Evolutionary conservation across 2,329 filamentous ascomycete species (phyloP), one percentile per base, ranked within the genome.

Genomic region (Colletotrichum australisinense): DNA sequence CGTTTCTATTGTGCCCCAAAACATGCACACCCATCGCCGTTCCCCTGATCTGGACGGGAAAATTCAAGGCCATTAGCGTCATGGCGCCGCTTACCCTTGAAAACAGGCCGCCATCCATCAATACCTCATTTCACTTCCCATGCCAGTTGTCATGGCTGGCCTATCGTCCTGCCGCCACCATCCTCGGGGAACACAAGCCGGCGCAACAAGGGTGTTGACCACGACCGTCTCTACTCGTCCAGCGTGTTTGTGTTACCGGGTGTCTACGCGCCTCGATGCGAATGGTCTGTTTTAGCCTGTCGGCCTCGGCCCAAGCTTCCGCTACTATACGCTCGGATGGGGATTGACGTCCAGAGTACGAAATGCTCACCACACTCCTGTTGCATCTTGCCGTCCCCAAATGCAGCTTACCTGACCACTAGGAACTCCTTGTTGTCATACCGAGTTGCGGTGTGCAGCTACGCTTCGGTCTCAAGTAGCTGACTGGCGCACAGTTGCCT

Each of bases 371-470:
- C 35, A 49, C 26, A 57, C 59, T 28, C 14, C 26, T 28, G 42
- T 65, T 16, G 53, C 53, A 46, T 32, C 42, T 60, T 56, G 16
- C 46, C 46, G 12, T 49, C n/a, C 28, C 35, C 22, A 30, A 57
- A 38, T 73, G 67, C 67, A 70, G 49, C 6, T 9, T 16, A 60
- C 24, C 26, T 22, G 42, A 22, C 69, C 65, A 59, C 30, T 72
- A 24, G 42, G 66, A 38, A 24, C 26, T 60, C 49, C 22, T 26
- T 26, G 9, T 52, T 38, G 49, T 32, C 56, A 26, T 30, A n/a
- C 57, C 57, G 57, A 70, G 11, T 70, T 65, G 67, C 67, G 60
- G 60, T 70, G 67, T 73, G 70, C 56, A 52, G 22, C 28, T 64
- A 4, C 38, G 12, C 24, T n/a, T 49, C 7, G 32, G 16, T 16